phyloP scores from a whole-genome alignment of 1,284 basidiomycete genomes.

The Golubevia sp. region DNA sequence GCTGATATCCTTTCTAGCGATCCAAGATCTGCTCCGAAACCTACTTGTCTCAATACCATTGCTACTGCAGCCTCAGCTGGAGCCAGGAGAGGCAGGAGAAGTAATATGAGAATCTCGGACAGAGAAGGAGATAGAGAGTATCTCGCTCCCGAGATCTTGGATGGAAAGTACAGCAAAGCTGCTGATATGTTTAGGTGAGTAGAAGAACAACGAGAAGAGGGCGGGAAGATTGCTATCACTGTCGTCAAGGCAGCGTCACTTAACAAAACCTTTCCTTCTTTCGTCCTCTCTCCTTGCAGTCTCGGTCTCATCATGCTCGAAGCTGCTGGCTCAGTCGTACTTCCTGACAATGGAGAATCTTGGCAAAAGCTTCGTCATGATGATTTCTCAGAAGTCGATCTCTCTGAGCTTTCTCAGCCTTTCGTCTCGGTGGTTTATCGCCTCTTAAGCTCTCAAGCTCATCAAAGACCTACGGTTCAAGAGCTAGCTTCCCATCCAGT shows the following conservation, averaged over 20 bases:
- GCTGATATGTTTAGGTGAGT: slow-evolving; percentile 93
- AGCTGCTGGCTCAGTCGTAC: slow-evolving; percentile 90
- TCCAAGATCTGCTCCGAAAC: neutral
- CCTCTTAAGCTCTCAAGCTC: slow-evolving; percentile 32
- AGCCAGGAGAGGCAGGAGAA: slow-evolving; percentile 34
- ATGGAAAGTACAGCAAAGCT: slow-evolving; percentile 86
- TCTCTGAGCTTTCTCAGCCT: slow-evolving; percentile 70
- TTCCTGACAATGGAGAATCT: slow-evolving; percentile 91
- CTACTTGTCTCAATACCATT: neutral
- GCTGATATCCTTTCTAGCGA: slow-evolving; percentile 30
- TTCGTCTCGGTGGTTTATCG: slow-evolving; percentile 6
- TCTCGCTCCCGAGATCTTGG: slow-evolving; percentile 94
- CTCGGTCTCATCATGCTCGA: slow-evolving; percentile 95
- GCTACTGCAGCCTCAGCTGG: slow-evolving; percentile 56
- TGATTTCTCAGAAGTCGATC: slow-evolving; percentile 87
- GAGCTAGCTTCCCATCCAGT: slow-evolving; percentile 36
- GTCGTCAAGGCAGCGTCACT: too few species aligned
- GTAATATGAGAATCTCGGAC: neutral
- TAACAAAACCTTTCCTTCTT: neutral
- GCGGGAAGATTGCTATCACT: too few species aligned
- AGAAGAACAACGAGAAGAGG: too few species aligned
- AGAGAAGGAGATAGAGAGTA: slow-evolving; percentile 93
- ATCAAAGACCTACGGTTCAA: slow-evolving; percentile 33
- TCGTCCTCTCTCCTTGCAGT: slow-evolving; percentile 64
- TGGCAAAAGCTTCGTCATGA: slow-evolving; percentile 93